A percentile compares a stretch with the other conserved stretches of the same genome.
Evolutionary conservation across 202 grass and related monocot species (phyloP).

Genomic region (Schoenoplectus tabernaemontani): DNA sequence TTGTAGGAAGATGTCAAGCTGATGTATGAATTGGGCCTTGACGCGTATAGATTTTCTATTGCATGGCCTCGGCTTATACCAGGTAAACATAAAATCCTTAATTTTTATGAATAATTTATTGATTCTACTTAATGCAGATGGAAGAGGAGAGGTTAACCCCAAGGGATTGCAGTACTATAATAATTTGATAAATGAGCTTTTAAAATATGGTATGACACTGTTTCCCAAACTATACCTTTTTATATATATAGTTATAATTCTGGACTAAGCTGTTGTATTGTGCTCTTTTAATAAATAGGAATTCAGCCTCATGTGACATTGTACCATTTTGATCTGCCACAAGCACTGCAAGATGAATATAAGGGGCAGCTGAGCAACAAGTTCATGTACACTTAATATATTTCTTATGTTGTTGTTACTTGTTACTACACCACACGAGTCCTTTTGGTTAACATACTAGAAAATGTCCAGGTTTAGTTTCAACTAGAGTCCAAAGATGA

Average conservation of each 20-base stretch:
- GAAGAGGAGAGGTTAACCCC: constrained; percentile 57
- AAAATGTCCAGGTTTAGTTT: not conserved
- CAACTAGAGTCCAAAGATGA: not conserved
- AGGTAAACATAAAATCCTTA: constrained; percentile 15
- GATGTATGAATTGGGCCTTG: constrained; percentile 59
- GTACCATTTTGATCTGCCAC: constrained; percentile 81
- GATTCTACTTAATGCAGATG: constrained; percentile 39
- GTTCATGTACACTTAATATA: constrained; percentile 46
- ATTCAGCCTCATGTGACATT: constrained; percentile 94
- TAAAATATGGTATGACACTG: constrained; percentile 43
- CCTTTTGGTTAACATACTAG: not conserved
- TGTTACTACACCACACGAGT: not conserved
- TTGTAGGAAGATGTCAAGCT: constrained; percentile 85
- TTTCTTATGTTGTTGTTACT: not conserved
- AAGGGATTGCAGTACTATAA: constrained; percentile 80
- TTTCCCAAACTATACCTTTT: no score
- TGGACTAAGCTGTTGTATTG: no score
- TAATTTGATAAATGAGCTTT: constrained; percentile 68
- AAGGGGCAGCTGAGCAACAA: constrained; percentile 45
- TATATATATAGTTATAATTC: no score
- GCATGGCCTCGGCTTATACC: constrained; percentile 74
- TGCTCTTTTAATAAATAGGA: constrained; percentile 51
- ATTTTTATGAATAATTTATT: constrained; percentile 14
- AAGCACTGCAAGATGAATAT: constrained; percentile 74
- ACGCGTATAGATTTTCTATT: constrained; percentile 78